Conservation (phyloP, 2,329 filamentous ascomycete genomes). For the Aureobasidium sp. region DNA sequence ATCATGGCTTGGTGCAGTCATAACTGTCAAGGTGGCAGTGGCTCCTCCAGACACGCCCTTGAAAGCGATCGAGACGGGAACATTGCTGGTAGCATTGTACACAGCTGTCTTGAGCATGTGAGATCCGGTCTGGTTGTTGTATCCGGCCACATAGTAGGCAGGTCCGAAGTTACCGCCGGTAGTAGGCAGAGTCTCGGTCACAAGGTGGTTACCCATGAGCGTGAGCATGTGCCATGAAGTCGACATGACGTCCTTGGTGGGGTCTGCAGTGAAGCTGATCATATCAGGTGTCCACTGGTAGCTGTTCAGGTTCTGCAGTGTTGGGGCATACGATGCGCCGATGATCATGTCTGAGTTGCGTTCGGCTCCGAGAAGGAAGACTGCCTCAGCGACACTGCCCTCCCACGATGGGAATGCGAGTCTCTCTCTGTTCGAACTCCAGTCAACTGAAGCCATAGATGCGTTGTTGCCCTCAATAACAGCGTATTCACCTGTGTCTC, state of each 20-base stretch:
- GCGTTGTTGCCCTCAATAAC: constrained; percentile 36
- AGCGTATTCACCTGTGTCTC: constrained; percentile 38
- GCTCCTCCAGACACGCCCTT: constrained; percentile 24
- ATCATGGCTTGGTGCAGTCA: constrained; percentile 26
- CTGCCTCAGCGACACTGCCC: constrained; percentile 52
- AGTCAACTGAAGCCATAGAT: constrained; percentile 33
- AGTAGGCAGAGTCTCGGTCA: constrained; percentile 30
- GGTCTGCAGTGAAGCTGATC: constrained; percentile 30
- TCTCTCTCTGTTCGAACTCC: constrained; percentile 5
- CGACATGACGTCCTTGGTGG: constrained; percentile 19
- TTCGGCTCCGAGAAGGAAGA: constrained; percentile 52
- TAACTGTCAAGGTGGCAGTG: constrained; percentile 29
- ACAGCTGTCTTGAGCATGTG: constrained; percentile 36
- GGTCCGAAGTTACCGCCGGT: constrained; percentile 25
- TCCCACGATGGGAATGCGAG: constrained; percentile 29
- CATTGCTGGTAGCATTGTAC: constrained; percentile 36
- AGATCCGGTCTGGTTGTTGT: constrained; percentile 24
- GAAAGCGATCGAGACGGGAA: constrained; percentile 27
- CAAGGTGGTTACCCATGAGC: constrained; percentile 30
- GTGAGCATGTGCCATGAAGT: constrained; percentile 22
- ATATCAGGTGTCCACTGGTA: constrained; percentile 23
- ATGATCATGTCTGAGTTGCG: constrained; percentile 50
- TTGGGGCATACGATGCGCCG: constrained; percentile 37
- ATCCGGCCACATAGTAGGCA: constrained; percentile 35
- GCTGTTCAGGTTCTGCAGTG: constrained; percentile 18